Conservation (phyloP, 2,329 filamentous ascomycete genomes). For the Cadophora sp. region DNA sequence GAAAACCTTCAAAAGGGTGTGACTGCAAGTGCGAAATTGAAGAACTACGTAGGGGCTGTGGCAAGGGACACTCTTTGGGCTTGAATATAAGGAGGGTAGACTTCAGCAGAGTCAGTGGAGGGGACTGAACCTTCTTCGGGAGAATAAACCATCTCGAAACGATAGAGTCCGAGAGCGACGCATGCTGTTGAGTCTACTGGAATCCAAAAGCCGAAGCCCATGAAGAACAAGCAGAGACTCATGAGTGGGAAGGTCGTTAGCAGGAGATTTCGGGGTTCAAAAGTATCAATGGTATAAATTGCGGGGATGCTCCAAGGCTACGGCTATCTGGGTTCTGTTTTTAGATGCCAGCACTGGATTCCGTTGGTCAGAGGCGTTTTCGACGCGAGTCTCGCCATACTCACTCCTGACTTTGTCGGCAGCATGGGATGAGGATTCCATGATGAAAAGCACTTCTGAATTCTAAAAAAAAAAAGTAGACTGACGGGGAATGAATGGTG, state of each 20-base stretch:
- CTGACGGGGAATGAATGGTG: no score
- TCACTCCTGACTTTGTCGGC: no score
- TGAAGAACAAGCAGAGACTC: slow-evolving; percentile 47
- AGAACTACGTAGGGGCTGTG: slow-evolving; percentile 59
- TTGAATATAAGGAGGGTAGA: slow-evolving; percentile 62
- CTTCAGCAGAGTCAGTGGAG: slow-evolving; percentile 72
- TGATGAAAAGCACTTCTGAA: no score
- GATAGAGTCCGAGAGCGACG: slow-evolving; percentile 46
- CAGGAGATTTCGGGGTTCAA: slow-evolving; percentile 68
- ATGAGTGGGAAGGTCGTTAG: slow-evolving; percentile 71
- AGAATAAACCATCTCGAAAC: slow-evolving; percentile 53
- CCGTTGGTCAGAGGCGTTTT: no score
- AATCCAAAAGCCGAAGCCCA: slow-evolving; percentile 56
- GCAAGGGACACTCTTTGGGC: slow-evolving; percentile 66
- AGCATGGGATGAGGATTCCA: no score
- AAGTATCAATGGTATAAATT: slow-evolving; percentile 71
- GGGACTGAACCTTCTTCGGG: slow-evolving; percentile 66
- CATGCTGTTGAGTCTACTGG: slow-evolving; percentile 51
- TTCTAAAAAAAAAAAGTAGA: no score
- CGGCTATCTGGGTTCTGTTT: no score
- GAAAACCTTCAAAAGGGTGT: slow-evolving; percentile 39
- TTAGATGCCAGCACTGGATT: no score
- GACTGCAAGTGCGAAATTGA: slow-evolving; percentile 46
- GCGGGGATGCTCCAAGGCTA: slow-evolving; percentile 53
- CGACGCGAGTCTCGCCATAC: no score